These are phyloP conservation scores for Cytospora chrysosperma DNA, from an alignment of 2,329 filamentous ascomycete species.

Conservation along the genomic window DNA sequence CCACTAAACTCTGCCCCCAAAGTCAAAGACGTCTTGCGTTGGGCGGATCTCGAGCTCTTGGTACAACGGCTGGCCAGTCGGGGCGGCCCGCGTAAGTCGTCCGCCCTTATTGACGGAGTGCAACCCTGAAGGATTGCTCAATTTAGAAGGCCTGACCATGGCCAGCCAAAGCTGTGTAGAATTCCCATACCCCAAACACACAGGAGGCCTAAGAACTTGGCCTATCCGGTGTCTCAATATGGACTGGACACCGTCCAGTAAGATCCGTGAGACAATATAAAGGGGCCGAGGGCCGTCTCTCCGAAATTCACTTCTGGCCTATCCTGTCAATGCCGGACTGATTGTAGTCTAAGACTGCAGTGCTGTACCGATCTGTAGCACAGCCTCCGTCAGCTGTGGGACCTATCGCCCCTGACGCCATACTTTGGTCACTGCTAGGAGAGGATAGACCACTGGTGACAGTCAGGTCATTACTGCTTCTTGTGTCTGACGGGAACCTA, in stretches of 20 bases:
- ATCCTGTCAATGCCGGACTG: conserved; percentile 2
- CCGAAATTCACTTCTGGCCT: neutral
- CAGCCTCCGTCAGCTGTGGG: neutral
- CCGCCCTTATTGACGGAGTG: neutral
- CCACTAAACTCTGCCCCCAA: neutral
- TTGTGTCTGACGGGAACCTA: neutral
- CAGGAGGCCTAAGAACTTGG: neutral
- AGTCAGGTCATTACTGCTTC: neutral
- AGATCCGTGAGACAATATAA: neutral
- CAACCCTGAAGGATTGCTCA: neutral
- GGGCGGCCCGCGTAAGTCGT: conserved; percentile 12
- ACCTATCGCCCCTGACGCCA: neutral
- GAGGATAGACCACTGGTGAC: neutral
- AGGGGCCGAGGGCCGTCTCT: neutral
- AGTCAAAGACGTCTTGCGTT: neutral
- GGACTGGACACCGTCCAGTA: neutral
- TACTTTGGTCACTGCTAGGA: neutral
- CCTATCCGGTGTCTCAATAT: neutral
- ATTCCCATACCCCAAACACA: neutral
- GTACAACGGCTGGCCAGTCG: conserved; percentile 12
- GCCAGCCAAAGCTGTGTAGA: neutral
- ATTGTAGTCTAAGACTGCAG: neutral
- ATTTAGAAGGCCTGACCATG: neutral
- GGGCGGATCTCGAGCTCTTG: neutral
- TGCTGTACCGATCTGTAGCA: neutral